These are phyloP conservation scores for Brassica carinata DNA, from an alignment of 345 rosid genomes.

Conservation along the genomic window DNA sequence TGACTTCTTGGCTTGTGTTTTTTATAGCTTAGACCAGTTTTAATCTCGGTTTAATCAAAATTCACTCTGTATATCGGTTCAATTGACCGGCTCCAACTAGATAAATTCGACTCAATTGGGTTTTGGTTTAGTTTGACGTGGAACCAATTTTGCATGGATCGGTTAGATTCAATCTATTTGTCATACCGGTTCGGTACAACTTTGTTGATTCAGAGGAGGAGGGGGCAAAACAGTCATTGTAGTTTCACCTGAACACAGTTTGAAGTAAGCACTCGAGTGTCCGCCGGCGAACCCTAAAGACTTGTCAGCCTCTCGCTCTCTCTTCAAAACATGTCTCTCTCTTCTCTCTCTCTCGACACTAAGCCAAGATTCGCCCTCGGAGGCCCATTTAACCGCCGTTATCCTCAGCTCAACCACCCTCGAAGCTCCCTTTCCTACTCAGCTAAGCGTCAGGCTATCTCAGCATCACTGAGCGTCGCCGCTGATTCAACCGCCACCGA, in stretches of 20 bases:
- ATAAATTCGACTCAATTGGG: not conserved
- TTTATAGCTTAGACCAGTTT: not conserved
- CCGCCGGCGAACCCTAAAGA: constrained; percentile 40
- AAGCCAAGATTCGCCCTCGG: constrained; percentile 32
- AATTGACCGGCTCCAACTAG: not conserved
- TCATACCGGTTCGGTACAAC: constrained; percentile 4
- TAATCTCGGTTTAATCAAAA: constrained; percentile 8
- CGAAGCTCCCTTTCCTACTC: constrained; percentile 45
- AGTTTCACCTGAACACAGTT: constrained; percentile 25
- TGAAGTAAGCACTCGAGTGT: constrained; percentile 28
- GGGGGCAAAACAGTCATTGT: not conserved
- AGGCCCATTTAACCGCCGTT: constrained; percentile 18
- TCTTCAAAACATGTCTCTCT: constrained; percentile 36
- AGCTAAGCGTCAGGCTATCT: constrained; percentile 36
- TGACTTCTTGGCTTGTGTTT: not conserved
- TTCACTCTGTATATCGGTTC: not conserved
- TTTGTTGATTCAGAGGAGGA: not conserved
- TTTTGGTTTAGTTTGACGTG: not conserved
- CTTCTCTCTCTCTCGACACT: constrained; percentile 42
- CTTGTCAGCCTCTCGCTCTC: not conserved
- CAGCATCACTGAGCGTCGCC: constrained; percentile 50
- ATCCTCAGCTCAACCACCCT: constrained; percentile 35
- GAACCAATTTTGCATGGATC: not conserved
- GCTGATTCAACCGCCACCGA: constrained; percentile 50
- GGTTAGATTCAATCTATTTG: not conserved